phyloP scores from a whole-genome alignment of 768 basidiomycete genomes.

The Tylopilus sp. region DNA sequence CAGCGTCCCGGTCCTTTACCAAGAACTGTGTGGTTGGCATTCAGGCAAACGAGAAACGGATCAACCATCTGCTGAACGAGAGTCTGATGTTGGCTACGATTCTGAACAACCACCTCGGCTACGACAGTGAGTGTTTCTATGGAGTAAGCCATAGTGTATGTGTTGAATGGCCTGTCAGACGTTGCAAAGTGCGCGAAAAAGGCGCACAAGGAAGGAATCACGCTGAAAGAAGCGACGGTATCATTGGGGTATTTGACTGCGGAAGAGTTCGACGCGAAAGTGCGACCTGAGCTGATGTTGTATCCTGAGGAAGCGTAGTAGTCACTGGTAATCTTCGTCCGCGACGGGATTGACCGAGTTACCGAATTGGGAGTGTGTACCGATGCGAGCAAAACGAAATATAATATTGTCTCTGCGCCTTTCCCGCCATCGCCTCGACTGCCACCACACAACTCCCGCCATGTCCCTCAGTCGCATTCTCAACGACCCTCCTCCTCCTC shows the following conservation, averaged over 20 bases:
- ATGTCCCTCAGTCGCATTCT: slow-evolving; percentile 82
- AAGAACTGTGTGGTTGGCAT: slow-evolving; percentile 97
- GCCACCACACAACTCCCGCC: slow-evolving; percentile 11
- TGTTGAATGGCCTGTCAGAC: slow-evolving; percentile 46
- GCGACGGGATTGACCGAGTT: slow-evolving; percentile 23
- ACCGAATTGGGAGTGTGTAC: slow-evolving; percentile 30
- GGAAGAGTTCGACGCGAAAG: slow-evolving; percentile 94
- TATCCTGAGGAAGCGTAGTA: slow-evolving; percentile 54
- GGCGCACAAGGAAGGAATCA: slow-evolving; percentile 98
- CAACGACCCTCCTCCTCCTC: slow-evolving; percentile 63
- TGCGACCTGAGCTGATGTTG: slow-evolving; percentile 89
- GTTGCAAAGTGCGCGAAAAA: slow-evolving; percentile 99
- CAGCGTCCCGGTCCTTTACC: slow-evolving; percentile 89
- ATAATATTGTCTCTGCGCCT: slow-evolving; percentile 13
- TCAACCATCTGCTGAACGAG: slow-evolving; percentile 85
- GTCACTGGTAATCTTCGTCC: neutral
- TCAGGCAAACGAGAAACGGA: slow-evolving; percentile 93
- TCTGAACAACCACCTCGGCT: slow-evolving; percentile 92
- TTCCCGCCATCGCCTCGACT: slow-evolving; percentile 32
- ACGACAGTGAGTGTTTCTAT: slow-evolving; percentile 75
- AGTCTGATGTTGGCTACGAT: slow-evolving; percentile 98
- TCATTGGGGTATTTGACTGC: slow-evolving; percentile 78
- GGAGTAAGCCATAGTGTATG: neutral
- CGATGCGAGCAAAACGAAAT: slow-evolving; percentile 35
- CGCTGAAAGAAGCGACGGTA: slow-evolving; percentile 93